phyloP scores from a whole-genome alignment of 164 flowering plant species.

The Dillenia turbinata region DNA sequence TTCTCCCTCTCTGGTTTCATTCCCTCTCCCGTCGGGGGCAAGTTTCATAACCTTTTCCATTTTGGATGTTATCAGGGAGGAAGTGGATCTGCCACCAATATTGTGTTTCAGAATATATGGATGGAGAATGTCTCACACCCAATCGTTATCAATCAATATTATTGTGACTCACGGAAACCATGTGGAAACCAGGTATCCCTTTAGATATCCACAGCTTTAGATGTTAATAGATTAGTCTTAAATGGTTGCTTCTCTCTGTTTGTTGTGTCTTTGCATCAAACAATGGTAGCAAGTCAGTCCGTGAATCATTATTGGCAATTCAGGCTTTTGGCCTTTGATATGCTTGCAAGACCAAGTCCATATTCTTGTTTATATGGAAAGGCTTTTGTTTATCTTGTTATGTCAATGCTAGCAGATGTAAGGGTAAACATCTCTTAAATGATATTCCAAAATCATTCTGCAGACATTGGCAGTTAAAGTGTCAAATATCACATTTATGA shows the following conservation, averaged over 20 bases:
- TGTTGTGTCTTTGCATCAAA: background rate
- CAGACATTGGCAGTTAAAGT: conserved; percentile 75
- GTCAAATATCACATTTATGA: conserved; percentile 43
- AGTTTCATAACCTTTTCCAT: background rate
- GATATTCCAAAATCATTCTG: conserved; percentile 3
- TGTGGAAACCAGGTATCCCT: conserved; percentile 75
- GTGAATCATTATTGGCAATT: background rate
- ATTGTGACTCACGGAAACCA: conserved; percentile 66
- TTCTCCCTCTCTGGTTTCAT: background rate
- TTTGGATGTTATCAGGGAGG: conserved; percentile 65
- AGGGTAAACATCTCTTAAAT: background rate
- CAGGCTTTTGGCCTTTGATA: no score
- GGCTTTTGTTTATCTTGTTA: no score
- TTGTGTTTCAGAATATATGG: conserved; percentile 51
- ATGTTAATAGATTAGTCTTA: no score
- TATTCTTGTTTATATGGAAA: no score
- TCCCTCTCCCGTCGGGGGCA: background rate
- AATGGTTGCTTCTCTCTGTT: no score
- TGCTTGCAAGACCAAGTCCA: no score
- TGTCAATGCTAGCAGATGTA: no score
- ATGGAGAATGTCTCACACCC: conserved; percentile 90
- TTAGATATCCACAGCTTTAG: background rate
- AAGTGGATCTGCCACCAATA: conserved; percentile 51
- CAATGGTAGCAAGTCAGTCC: background rate
- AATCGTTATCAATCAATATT: conserved; percentile 84